phyloP scores from a whole-genome alignment of 208 protist genomes.

The Sergeia podlipaevii region DNA sequence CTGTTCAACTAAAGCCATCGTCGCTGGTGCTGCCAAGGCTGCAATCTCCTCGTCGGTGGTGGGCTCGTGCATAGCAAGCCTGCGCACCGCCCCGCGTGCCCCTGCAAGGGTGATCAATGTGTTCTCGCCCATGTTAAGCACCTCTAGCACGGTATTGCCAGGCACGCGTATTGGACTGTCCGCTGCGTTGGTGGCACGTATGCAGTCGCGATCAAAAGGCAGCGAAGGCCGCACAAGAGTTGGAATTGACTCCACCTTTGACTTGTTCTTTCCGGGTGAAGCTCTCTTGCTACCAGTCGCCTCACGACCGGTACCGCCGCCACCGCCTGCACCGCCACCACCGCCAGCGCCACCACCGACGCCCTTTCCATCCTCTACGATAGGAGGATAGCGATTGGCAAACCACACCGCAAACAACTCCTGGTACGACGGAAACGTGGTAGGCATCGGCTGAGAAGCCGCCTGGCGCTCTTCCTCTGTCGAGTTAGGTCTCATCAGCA shows the following conservation, averaged over 20 bases:
- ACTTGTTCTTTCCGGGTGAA: constrained; percentile 1
- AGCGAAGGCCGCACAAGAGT: constrained; percentile 32
- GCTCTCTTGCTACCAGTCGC: constrained; percentile 12
- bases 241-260: constrained; percentile 11
- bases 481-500: constrained; percentile 47
- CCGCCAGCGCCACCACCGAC: neutral
- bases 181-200: constrained; percentile 46
- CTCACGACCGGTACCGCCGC: neutral
- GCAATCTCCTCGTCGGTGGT: constrained; percentile 49
- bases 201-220: constrained; percentile 74
- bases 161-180: constrained; percentile 50
- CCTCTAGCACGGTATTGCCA: constrained; percentile 82
- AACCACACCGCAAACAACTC: constrained; percentile 70
- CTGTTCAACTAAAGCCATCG: neutral
- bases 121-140: constrained; percentile 80
- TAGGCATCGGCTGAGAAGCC: constrained; percentile 10
- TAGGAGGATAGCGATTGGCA: neutral
- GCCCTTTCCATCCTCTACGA: constrained; percentile 16
- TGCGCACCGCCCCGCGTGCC: constrained; percentile 53
- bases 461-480: constrained; percentile 46
- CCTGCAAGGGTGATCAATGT: constrained; percentile 45
- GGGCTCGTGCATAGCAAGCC: constrained; percentile 65
- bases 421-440: constrained; percentile 60
- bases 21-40: constrained; percentile 21
- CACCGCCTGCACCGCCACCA: neutral